A percentile compares a stretch with the other conserved stretches of the same genome.
These are phyloP conservation scores for Diaporthe australafricana DNA, from an alignment of 2,329 filamentous ascomycete species.

Conservation along the genomic window DNA sequence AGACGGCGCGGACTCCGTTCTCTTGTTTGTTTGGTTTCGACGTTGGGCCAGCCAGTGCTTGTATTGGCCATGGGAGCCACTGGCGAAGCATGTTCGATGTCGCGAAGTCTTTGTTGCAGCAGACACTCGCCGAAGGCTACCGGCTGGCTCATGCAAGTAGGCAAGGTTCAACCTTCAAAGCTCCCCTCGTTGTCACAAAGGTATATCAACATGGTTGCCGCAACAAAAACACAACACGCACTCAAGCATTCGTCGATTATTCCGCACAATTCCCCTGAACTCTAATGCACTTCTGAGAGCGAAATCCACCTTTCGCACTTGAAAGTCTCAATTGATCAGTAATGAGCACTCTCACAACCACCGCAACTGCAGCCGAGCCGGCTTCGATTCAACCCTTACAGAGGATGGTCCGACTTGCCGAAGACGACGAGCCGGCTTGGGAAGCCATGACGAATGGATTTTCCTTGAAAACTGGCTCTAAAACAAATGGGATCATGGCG, in stretches of 20 bases:
- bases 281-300: not conserved
- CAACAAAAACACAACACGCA: not conserved
- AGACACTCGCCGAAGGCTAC: not conserved
- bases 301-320: not conserved
- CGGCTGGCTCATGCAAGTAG: not conserved
- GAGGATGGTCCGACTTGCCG: slow-evolving; percentile 15
- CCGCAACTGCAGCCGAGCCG: not conserved
- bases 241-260: no score
- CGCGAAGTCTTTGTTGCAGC: not conserved
- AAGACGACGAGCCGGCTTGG: slow-evolving; percentile 14
- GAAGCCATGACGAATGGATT: not conserved
- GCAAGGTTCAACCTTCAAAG: no score
- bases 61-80: not conserved
- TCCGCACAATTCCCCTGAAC: not conserved
- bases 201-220: not conserved
- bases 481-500: not conserved
- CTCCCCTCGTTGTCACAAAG: not conserved
- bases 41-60: not conserved
- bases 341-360: slow-evolving; percentile 2
- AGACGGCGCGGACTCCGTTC: slow-evolving; percentile 1
- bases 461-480: not conserved
- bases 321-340: not conserved
- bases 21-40: not conserved
- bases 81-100: not conserved
- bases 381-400: not conserved